Conservation (phyloP, 345 rosid genomes). For the Gossypium herbaceum region DNA sequence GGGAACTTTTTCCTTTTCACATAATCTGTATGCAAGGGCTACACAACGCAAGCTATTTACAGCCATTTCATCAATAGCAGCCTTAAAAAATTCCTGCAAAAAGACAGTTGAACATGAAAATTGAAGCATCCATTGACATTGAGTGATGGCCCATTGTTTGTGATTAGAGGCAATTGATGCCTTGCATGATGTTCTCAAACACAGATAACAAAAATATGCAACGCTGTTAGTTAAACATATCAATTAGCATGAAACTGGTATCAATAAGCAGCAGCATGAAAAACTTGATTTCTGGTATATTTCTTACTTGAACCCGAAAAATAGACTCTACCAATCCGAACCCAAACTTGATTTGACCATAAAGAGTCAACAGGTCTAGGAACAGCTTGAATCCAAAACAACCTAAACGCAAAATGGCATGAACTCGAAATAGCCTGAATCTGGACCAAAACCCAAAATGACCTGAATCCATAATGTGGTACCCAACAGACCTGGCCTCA, state of each 20-base stretch:
- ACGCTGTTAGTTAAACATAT: background rate
- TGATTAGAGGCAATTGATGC: background rate
- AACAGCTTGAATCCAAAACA: no score
- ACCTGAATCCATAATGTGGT: no score
- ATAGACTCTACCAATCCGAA: no score
- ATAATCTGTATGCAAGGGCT: conserved; percentile 82
- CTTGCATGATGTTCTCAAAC: background rate
- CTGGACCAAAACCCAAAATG: no score
- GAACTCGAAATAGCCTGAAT: no score
- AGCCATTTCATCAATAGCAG: conserved; percentile 84
- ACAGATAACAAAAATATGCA: background rate
- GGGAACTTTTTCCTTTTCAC: conserved; percentile 60
- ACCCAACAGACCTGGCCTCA: no score
- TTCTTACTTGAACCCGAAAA: no score
- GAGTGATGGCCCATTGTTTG: background rate
- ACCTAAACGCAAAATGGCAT: no score
- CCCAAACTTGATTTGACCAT: no score
- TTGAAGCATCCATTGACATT: background rate
- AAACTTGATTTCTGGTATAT: background rate
- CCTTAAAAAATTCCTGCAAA: conserved; percentile 61
- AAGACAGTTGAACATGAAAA: background rate
- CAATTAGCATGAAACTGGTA: background rate
- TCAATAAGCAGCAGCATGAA: background rate
- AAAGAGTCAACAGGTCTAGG: no score
- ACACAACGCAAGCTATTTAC: conserved; percentile 87